phyloP scores from a whole-genome alignment of 768 basidiomycete genomes.

The Leccinum boreale region DNA sequence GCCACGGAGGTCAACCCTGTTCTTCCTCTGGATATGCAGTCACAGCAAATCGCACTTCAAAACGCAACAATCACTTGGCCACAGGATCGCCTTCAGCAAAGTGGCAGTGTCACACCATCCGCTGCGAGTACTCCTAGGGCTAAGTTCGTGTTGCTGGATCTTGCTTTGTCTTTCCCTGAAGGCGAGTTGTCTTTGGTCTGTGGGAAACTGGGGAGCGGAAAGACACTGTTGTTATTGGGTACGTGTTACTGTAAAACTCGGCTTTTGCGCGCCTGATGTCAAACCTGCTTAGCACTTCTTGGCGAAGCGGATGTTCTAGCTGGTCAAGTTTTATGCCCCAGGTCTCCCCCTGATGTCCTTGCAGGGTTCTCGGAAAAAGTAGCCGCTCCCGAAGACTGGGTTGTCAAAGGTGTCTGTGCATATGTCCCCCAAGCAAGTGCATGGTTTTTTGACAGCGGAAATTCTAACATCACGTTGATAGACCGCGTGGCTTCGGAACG shows the following conservation, averaged over 20 bases:
- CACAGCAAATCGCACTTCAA: constrained; percentile 67
- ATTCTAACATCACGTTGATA: constrained; percentile 17
- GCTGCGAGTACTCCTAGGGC: constrained; percentile 67
- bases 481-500: constrained; percentile 71
- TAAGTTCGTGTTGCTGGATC: constrained; percentile 78
- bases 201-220: constrained; percentile 87
- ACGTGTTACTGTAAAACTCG: neutral
- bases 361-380: constrained; percentile 49
- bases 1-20: constrained; percentile 68
- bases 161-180: constrained; percentile 72
- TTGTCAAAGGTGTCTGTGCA: constrained; percentile 74
- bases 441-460: constrained; percentile 1
- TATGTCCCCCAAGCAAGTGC: constrained; percentile 74
- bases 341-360: constrained; percentile 79
- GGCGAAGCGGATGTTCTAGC: constrained; percentile 57
- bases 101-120: constrained; percentile 49
- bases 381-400: constrained; percentile 61
- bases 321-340: constrained; percentile 79
- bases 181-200: constrained; percentile 82
- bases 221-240: constrained; percentile 79
- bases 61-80: constrained; percentile 93
- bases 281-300: constrained; percentile 53
- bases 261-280: constrained; percentile 7
- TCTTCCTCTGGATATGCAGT: constrained; percentile 52
- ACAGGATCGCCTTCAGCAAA: constrained; percentile 54